Evolutionary conservation across 108 stramenopile genomes (phyloP).

Genomic region (Skeletonema costatum): DNA sequence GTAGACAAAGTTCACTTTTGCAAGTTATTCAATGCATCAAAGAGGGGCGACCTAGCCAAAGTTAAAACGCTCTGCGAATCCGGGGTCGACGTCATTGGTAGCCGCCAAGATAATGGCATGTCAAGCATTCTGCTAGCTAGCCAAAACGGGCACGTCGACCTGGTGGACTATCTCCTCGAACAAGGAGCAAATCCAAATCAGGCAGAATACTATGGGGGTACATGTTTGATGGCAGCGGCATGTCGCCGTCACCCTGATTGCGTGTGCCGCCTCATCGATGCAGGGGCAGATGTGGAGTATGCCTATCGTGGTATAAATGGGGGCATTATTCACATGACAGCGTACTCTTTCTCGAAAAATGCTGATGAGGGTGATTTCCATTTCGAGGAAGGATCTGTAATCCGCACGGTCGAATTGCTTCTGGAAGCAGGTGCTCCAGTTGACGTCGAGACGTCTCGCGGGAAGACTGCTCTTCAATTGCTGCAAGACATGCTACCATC

Average conservation of each 20-base stretch:
- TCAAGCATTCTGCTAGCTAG: too few relatives aligned
- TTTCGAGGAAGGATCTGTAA: conserved; percentile 3
- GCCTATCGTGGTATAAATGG: neutral
- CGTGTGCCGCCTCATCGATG: neutral
- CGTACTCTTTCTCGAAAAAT: neutral
- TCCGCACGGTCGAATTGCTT: conserved; percentile 1
- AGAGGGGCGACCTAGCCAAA: too few relatives aligned
- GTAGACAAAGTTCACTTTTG: too few relatives aligned
- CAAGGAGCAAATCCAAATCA: too few relatives aligned
- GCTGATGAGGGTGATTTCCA: neutral
- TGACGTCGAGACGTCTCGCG: too few relatives aligned
- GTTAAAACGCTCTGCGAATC: too few relatives aligned
- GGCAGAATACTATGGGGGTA: neutral
- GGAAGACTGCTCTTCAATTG: neutral
- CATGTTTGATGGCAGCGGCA: conserved; percentile 6
- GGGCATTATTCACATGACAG: neutral
- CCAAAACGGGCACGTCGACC: too few relatives aligned
- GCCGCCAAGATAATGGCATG: too few relatives aligned
- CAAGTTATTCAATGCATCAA: too few relatives aligned
- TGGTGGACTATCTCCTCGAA: too few relatives aligned
- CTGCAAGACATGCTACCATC: conserved; percentile 1
- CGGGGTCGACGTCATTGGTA: too few relatives aligned
- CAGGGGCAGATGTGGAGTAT: neutral
- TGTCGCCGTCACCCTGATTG: neutral
- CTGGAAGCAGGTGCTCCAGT: neutral